Base-by-base conservation (phyloP, 495 filamentous ascomycete genomes). In the Trichoderma parareesei region DNA sequence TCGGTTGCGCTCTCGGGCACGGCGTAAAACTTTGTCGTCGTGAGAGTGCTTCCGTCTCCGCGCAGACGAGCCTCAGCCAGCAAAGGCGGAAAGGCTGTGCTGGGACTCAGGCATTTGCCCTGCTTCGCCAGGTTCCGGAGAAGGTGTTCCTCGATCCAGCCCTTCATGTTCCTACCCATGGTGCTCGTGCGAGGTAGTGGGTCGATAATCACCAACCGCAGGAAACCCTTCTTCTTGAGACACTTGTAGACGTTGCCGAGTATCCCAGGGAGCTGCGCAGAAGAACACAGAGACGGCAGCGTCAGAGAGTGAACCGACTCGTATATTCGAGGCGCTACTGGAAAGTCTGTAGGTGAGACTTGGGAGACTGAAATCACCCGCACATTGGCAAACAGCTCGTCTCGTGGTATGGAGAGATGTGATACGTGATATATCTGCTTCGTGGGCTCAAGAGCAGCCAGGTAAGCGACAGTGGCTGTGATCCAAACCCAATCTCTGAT, bases 101-200 rank as follows among this genome's bases (percentile, higher is more conserved):
- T 73, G 2, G 79, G 79, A 48, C 72, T 79, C 7, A 73, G 75
- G 53, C 77, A 81, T 38, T 76, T 77, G 63, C 77, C 81, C 35
- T 72, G 70, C 16, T 73, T 69, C 61, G 81, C 78, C 16, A 82
- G 64, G 62, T 80, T 78, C 11, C 77, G 65, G 7, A 81, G 65
- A 7, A 84, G 72, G 40, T 84, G 73, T 3, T 77, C 69, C 7
- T 81, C 78, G 18, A 84, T 65, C 81, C 81, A 84, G 14, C 74
- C 66, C 44, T 77, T 71, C 61, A 82, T 68, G 35, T 69, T 70
- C 10, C 79, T 79, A 1, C 81, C 81, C 49, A 81, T 68, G 4
- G 76, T 77, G 9, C 72, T 61, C 9, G 75, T 65, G 8, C 75
- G 68, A 7, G 81, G 81, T 27, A 69, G 71, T 6, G 80, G 79